Base-by-base conservation (phyloP, 2,329 filamentous ascomycete species). In the Didymella arachidicola region DNA sequence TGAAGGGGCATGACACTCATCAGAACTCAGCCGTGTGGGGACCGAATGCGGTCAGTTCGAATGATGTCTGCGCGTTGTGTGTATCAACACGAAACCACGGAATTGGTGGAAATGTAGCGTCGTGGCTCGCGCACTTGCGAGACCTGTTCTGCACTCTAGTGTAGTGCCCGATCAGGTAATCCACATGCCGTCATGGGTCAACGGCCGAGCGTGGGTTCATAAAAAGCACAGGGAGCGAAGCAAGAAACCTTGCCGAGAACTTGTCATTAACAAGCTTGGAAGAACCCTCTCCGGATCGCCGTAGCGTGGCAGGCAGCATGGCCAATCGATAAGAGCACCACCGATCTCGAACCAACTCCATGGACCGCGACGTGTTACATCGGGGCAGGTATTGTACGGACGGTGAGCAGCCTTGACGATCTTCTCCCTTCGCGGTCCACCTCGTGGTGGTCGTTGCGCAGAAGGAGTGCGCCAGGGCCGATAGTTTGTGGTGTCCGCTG, bases 261-360 rank as follows among this genome's bases (percentile, higher is more conserved):
- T 69, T 75, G 74, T 74, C 73, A 75, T 59, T n/a, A 45, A 59
- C 45, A 34, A 18, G 69, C 69, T 70, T 72, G 61, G 69, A 67
- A 63, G 64, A 67, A 59, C 59, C 60, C 62, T 66, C 66, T 69
- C 69, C 69, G 63, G 68, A 76, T 75, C 74, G 69, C 68, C 72
- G 57, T 67, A 69, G 68, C 67, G 65, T 67, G 70, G 69, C 70
- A 69, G 39, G 62, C 59, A 60, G 65, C 68, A 73, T 67, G 67
- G 68, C 73, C 71, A 77, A 77, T 76, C 73, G 74, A 77, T 74
- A 73, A 72, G 71, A 67, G 63, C 63, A 59, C 56, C 56, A 59
- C 50, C 56, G 56, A 59, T 59, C 56, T 49, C 60, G 52, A 60
- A 60, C 63, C 66, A 66, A 70, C 65, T 66, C 64, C 53, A 53